A percentile compares a stretch with the other conserved stretches of the same genome.
These are phyloP conservation scores for Podila horticola DNA, from an alignment of 192 early-diverging fungal species.

Conservation along the genomic window DNA sequence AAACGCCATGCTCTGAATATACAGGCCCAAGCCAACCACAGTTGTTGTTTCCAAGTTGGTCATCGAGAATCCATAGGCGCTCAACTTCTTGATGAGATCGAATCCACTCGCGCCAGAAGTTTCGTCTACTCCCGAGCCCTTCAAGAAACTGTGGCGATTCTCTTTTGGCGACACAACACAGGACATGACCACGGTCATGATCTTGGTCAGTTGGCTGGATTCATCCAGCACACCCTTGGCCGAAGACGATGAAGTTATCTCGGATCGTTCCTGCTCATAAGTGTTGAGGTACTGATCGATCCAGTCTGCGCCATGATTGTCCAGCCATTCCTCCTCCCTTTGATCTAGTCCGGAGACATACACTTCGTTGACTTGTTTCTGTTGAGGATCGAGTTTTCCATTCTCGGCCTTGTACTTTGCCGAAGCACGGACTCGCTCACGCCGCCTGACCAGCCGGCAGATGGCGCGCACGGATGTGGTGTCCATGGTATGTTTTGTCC, in stretches of 20 bases:
- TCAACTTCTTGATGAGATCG: constrained; percentile 24
- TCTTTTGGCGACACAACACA: constrained; percentile 31
- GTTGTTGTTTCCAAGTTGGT: constrained; percentile 36
- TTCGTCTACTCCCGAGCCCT: neutral
- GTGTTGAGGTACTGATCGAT: constrained; percentile 26
- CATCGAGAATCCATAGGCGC: constrained; percentile 32
- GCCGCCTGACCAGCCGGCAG: constrained; percentile 35
- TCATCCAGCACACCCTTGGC: constrained; percentile 8
- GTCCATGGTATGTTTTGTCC: constrained; percentile 34
- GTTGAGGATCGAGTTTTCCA: constrained; percentile 21
- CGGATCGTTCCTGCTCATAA: constrained; percentile 8
- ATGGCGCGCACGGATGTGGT: constrained; percentile 29
- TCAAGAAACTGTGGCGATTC: constrained; percentile 25
- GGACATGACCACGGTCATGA: constrained; percentile 34
- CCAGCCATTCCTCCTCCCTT: constrained; percentile 45
- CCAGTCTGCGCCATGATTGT: constrained; percentile 31
- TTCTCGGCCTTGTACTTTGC: constrained; percentile 22
- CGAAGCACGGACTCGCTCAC: constrained; percentile 26
- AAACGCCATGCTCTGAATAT: constrained; percentile 45
- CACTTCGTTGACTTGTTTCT: constrained; percentile 43
- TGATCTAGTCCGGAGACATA: constrained; percentile 43
- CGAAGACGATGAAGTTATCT: neutral
- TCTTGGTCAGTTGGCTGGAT: constrained; percentile 29
- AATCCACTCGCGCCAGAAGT: constrained; percentile 5
- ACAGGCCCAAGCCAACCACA: constrained; percentile 22